A percentile compares a stretch with the other conserved stretches of the same genome.
Conservation (phyloP, 768 basidiomycete genomes). For the Scleroderma citrinum region DNA sequence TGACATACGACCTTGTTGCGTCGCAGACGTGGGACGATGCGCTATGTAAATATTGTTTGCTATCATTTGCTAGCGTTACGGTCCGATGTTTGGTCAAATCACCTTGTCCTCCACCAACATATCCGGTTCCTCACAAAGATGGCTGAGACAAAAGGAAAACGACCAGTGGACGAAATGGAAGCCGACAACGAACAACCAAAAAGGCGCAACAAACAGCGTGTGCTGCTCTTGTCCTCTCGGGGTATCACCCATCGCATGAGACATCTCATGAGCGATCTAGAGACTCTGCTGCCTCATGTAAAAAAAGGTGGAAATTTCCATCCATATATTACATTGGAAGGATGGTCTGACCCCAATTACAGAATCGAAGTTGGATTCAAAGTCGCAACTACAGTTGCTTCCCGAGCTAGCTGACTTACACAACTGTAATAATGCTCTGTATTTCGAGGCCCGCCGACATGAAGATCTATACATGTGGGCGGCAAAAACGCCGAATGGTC, state of each 20-base stretch:
- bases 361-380: constrained; percentile 98
- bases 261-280: constrained; percentile 93
- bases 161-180: constrained; percentile 59
- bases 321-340: neutral
- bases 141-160: constrained; percentile 44
- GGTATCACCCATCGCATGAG: constrained; percentile 96
- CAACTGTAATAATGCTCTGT: constrained; percentile 95
- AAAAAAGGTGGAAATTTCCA: constrained; percentile 74
- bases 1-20: neutral
- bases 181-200: constrained; percentile 48
- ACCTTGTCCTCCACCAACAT: too few species aligned
- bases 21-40: too few species aligned
- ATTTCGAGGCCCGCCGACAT: constrained; percentile 94
- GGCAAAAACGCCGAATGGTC: constrained; percentile 94
- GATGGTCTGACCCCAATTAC: neutral
- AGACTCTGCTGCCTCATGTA: constrained; percentile 83
- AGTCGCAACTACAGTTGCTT: constrained; percentile 85
- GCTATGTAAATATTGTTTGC: too few species aligned
- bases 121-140: neutral
- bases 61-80: too few species aligned
- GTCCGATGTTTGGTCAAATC: too few species aligned
- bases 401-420: constrained; percentile 96
- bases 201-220: constrained; percentile 91
- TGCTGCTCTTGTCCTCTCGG: constrained; percentile 85
- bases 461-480: constrained; percentile 98